phyloP scores from a whole-genome alignment of 208 protist species.

The Leishmania tropica region DNA sequence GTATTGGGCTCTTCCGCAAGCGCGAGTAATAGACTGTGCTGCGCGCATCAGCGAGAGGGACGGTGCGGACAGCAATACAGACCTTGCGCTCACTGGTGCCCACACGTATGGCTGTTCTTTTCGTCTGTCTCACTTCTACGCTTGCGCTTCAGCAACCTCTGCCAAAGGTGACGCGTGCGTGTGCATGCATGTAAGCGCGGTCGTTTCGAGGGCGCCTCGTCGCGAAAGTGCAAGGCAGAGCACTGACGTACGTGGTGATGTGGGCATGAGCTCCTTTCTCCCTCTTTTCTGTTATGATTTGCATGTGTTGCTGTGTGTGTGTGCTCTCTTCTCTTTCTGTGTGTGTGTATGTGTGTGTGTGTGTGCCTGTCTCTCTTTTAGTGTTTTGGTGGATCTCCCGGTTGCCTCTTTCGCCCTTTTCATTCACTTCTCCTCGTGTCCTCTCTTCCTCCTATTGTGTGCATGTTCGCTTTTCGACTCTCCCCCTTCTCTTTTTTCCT shows the following conservation, averaged over 20 bases:
- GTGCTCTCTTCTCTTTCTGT: not conserved
- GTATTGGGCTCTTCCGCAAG: constrained; percentile 24
- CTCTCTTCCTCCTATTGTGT: not conserved
- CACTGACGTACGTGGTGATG: not conserved
- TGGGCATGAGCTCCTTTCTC: not conserved
- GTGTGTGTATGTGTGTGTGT: not conserved
- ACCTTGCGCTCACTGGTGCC: not conserved
- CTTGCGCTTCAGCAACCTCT: not conserved
- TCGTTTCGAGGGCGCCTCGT: not conserved
- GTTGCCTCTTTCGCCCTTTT: not conserved
- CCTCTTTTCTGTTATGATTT: not conserved
- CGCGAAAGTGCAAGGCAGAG: not conserved
- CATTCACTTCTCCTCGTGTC: not conserved
- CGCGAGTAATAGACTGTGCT: constrained; percentile 8
- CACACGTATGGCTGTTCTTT: not conserved
- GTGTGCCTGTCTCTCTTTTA: not conserved
- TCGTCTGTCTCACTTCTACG: not conserved
- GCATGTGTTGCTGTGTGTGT: not conserved
- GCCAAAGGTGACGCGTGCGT: not conserved
- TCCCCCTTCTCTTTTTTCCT: no score
- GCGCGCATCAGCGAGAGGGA: not conserved
- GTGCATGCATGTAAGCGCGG: not conserved
- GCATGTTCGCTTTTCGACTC: not conserved
- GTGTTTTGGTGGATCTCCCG: not conserved
- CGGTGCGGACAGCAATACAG: not conserved